Evolutionary conservation across 148 eudicot genomes (phyloP).

Genomic region (Vaccinium darrowii): DNA sequence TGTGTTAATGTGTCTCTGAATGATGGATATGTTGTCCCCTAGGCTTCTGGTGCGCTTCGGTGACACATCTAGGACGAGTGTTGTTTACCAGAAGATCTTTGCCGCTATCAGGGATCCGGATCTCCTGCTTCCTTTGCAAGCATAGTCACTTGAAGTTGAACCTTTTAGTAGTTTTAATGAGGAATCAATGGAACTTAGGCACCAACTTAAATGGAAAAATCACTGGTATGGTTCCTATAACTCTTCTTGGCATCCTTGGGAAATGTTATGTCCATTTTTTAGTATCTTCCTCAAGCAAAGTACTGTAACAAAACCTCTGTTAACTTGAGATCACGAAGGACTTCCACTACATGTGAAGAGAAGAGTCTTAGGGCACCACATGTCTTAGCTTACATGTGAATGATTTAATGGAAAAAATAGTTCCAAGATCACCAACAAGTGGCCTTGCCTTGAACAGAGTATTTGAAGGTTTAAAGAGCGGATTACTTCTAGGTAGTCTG

Average conservation of each 20-base stretch:
- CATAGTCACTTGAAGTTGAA: neutral
- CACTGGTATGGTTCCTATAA: neutral
- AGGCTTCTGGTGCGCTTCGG: neutral
- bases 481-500: neutral
- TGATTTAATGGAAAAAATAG: neutral
- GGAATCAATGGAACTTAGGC: neutral
- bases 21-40: neutral
- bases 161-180: neutral
- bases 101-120: neutral
- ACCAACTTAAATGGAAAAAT: neutral
- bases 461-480: neutral
- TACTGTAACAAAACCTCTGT: neutral
- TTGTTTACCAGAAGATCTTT: neutral
- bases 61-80: neutral
- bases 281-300: neutral
- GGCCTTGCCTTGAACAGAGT: neutral
- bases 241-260: neutral
- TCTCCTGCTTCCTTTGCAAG: conserved; percentile 2
- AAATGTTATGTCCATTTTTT: neutral
- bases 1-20: neutral
- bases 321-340: neutral
- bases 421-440: neutral
- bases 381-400: neutral
- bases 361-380: conserved; percentile 9
- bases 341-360: neutral